Evolutionary conservation across 2,329 filamentous ascomycete genomes (phyloP).

Genomic region (Neopestalotiopsis clavispora): DNA sequence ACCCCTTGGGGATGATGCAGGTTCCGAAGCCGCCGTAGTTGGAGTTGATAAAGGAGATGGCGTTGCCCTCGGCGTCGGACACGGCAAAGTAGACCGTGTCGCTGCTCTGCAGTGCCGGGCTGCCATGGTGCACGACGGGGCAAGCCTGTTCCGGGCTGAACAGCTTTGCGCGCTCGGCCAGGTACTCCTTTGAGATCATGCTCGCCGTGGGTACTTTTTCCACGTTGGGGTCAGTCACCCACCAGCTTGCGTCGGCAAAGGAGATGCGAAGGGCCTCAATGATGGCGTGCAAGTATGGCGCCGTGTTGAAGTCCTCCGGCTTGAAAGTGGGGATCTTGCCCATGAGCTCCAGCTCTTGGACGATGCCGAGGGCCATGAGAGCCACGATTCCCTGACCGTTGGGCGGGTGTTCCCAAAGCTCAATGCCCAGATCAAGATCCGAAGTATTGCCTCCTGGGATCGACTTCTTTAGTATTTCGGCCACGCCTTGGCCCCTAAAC

Average conservation of each 20-base stretch:
- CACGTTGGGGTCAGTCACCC: constrained; percentile 81
- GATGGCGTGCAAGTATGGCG: constrained; percentile 81
- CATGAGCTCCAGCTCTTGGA: constrained; percentile 80
- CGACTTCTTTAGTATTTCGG: constrained; percentile 28
- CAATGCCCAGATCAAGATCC: constrained; percentile 60
- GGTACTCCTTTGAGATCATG: constrained; percentile 75
- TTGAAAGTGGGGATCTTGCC: constrained; percentile 76
- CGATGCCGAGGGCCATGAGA: constrained; percentile 89
- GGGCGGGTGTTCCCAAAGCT: constrained; percentile 95
- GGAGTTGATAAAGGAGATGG: constrained; percentile 95
- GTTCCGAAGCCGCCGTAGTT: constrained; percentile 92
- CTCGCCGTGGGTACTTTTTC: constrained; percentile 70
- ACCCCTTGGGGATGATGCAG: constrained; percentile 80
- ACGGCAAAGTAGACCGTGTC: constrained; percentile 96
- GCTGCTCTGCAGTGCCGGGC: constrained; percentile 79
- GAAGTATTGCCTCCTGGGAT: constrained; percentile 43
- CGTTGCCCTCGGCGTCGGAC: constrained; percentile 83
- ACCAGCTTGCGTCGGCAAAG: constrained; percentile 91
- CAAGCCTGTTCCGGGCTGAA: constrained; percentile 66
- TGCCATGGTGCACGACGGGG: constrained; percentile 69
- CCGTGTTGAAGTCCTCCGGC: constrained; percentile 77
- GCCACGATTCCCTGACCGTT: constrained; percentile 97
- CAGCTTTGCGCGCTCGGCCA: constrained; percentile 69
- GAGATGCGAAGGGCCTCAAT: constrained; percentile 88
- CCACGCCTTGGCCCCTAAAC: constrained; percentile 68